These are phyloP conservation scores for Phytomonas francai DNA, from an alignment of 208 protist genomes.

Conservation along the genomic window DNA sequence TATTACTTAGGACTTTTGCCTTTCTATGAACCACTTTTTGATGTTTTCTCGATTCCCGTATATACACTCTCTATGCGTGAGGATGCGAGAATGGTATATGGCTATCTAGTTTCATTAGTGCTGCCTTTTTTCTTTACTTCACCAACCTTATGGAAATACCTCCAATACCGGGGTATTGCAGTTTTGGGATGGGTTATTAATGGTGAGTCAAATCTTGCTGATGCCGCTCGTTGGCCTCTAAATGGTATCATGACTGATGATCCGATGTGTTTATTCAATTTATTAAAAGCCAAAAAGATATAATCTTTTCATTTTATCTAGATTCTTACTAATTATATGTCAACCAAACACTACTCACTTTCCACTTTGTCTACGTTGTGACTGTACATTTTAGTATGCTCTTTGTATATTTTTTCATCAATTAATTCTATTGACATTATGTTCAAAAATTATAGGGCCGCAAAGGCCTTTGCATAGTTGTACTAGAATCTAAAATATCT, in stretches of 20 bases:
- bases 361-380: background rate
- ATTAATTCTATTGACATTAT: conserved; percentile 4
- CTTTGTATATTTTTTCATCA: conserved; percentile 11
- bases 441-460: background rate
- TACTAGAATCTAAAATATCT: background rate
- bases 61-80: conserved; percentile 36
- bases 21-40: conserved; percentile 38
- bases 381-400: conserved; percentile 2
- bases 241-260: conserved; percentile 76
- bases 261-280: conserved; percentile 19
- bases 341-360: background rate
- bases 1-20: conserved; percentile 67
- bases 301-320: background rate
- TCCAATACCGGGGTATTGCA: conserved; percentile 55
- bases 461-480: background rate
- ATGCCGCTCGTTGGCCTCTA: conserved; percentile 37
- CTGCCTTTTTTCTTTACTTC: conserved; percentile 36
- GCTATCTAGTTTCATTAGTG: conserved; percentile 13
- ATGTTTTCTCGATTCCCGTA: conserved; percentile 74
- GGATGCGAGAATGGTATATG: conserved; percentile 13
- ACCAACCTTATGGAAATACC: conserved; percentile 57
- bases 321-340: background rate
- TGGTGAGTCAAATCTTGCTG: conserved; percentile 45
- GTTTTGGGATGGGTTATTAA: conserved; percentile 80
- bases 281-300: conserved; percentile 9